Conservation (phyloP, 208 protist genomes). For the Leishmania braziliensis region DNA sequence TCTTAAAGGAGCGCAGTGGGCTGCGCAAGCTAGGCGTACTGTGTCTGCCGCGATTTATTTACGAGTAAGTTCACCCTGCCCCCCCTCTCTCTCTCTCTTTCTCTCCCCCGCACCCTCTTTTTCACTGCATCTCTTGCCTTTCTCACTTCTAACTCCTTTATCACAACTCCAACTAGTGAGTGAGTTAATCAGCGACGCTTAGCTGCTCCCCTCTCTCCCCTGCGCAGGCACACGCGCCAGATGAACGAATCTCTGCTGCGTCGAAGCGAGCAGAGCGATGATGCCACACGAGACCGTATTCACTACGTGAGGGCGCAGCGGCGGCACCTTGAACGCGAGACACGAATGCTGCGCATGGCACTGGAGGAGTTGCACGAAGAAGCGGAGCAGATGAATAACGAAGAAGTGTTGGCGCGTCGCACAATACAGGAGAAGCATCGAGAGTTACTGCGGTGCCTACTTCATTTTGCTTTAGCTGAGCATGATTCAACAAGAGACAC, state of each 20-base stretch:
- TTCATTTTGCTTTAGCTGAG: constrained; percentile 3
- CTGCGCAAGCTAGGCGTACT: background rate
- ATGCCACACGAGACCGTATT: background rate
- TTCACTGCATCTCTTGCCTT: background rate
- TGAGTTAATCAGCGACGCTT: background rate
- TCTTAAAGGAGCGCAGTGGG: background rate
- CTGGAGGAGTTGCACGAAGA: constrained; percentile 27
- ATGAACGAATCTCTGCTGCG: background rate
- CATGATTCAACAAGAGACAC: background rate
- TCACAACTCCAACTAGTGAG: background rate
- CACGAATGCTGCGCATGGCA: constrained; percentile 24
- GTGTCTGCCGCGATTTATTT: background rate
- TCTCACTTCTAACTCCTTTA: background rate
- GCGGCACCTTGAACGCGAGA: constrained; percentile 14
- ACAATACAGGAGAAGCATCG: background rate
- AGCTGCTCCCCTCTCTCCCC: background rate
- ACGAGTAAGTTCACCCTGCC: background rate
- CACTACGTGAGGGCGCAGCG: constrained; percentile 9
- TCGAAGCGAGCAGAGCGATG: background rate
- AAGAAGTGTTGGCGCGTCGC: background rate
- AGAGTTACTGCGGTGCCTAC: constrained; percentile 13
- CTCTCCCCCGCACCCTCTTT: background rate
- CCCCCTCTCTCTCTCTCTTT: background rate
- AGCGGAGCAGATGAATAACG: background rate
- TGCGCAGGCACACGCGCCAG: background rate